Evolutionary conservation across 805 yeast genomes (phyloP).

Genomic region (Grigorovia humatica): DNA sequence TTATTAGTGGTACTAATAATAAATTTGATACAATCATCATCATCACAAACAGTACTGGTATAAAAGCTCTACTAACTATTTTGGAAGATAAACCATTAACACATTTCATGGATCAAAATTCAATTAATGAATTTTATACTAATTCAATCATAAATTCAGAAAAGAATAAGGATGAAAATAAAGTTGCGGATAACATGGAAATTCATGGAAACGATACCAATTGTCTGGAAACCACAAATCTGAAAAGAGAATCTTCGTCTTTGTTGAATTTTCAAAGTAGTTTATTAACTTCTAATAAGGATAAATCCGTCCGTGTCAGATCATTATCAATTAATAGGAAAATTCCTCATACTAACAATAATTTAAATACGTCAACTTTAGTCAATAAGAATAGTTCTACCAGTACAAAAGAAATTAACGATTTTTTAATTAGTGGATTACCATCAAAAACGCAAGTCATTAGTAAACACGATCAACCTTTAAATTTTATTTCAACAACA

Average conservation of each 20-base stretch:
- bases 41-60: slow-evolving; percentile 27
- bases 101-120: slow-evolving; percentile 21
- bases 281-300: slow-evolving; percentile 26
- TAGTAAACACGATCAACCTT: slow-evolving; percentile 3
- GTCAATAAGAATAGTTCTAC: background rate
- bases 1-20: background rate
- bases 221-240: background rate
- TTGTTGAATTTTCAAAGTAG: slow-evolving; percentile 22
- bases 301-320: slow-evolving; percentile 25
- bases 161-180: background rate
- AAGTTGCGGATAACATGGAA: background rate
- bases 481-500: slow-evolving; percentile 1
- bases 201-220: background rate
- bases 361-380: too few relatives aligned
- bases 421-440: background rate
- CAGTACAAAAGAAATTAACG: background rate
- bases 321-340: slow-evolving; percentile 20
- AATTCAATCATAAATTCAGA: slow-evolving; percentile 8
- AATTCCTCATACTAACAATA: background rate
- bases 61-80: slow-evolving; percentile 27
- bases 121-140: slow-evolving; percentile 20
- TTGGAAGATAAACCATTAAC: slow-evolving; percentile 27
- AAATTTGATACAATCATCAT: slow-evolving; percentile 20
- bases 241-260: slow-evolving; percentile 25
- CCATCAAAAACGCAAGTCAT: slow-evolving; percentile 1